Evolutionary conservation across 2,329 filamentous ascomycete species (phyloP).

Genomic region (Epichloe amarillans): DNA sequence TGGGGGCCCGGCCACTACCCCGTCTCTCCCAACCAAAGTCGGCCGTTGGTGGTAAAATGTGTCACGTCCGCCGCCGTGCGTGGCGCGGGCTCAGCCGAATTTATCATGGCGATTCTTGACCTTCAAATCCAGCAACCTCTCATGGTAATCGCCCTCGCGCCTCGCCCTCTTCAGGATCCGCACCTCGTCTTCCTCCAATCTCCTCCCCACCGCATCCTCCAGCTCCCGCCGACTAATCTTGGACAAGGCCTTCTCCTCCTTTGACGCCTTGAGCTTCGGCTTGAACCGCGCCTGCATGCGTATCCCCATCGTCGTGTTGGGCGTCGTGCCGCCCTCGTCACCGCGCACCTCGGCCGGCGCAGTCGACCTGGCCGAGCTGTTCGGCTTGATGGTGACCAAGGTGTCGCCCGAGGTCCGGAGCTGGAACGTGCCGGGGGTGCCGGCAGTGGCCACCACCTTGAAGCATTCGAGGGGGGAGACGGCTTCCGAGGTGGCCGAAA

Average conservation of each 20-base stretch:
- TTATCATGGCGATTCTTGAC: constrained; percentile 92
- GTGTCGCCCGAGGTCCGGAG: constrained; percentile 59
- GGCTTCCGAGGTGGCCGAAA: constrained; percentile 67
- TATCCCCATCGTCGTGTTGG: constrained; percentile 62
- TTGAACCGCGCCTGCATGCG: constrained; percentile 96
- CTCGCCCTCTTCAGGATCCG: constrained; percentile 69
- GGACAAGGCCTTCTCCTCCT: constrained; percentile 70
- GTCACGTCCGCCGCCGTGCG: too few species aligned
- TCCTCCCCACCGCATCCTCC: constrained; percentile 65
- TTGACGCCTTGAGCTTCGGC: constrained; percentile 62
- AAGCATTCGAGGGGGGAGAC: constrained; percentile 78
- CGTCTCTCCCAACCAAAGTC: too few species aligned
- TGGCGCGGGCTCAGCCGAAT: constrained; percentile 28
- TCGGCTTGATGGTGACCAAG: constrained; percentile 51
- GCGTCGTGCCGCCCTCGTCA: constrained; percentile 54
- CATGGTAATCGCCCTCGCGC: constrained; percentile 80
- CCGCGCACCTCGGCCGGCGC: constrained; percentile 55
- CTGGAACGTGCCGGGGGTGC: constrained; percentile 58
- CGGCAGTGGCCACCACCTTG: constrained; percentile 46
- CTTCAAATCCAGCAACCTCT: constrained; percentile 72
- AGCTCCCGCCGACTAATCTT: constrained; percentile 80
- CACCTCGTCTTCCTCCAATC: constrained; percentile 75
- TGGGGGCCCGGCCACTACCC: too few species aligned
- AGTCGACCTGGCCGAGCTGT: constrained; percentile 33
- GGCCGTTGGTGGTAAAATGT: too few species aligned